Evolutionary conservation across 2,329 filamentous ascomycete species (phyloP), one percentile per base, ranked within the genome.

Genomic region (Fusarium proliferatum): DNA sequence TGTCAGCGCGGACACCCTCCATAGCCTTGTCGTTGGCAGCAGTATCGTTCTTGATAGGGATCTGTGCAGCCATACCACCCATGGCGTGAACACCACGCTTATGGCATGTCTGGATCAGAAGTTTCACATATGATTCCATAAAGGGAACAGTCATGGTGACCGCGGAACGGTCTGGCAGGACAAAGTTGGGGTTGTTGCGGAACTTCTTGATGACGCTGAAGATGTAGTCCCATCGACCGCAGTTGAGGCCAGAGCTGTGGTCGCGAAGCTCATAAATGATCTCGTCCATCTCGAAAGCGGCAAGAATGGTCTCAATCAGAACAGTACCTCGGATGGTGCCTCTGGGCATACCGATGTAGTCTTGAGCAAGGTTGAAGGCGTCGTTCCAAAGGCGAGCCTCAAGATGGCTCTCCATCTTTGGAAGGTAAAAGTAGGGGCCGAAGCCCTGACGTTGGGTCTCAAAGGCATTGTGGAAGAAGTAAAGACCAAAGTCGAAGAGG

Each of bases 121-220:
- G 91, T 85, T 96, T 97, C 80, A 98, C 86, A 80, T 99, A 99
- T 55, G 96, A 91, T 77, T 98, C 90, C 96, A 99, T 98, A 86
- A 99, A 99, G 17, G 96, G 96, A 4, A 96, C 93, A 17, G 95
- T 98, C 96, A 99, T 98, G 77, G 96, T 99, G 62, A 99, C 94
- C 69, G 90, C 88, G 62, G 92, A 92, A 71, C 96, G 94, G 83
- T 99, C 96, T 34, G 96, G 96, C 26, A 99, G 92, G 64, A 98
- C 91, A 81, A 98, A 98, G 85, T 92, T 92, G 79, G 93, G 88
- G 87, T 98, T 96, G 80, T 97, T 91, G 82, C 96, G 94, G 93
- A 98, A 97, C 85, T 97, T 97, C 90, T 99, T 99, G 88, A 99
- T 98, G 81, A 96, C 94, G 83, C 93, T 96, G 89, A 99, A 99